Evolutionary conservation across 2,329 filamentous ascomycete genomes (phyloP).

Genomic region (Teratosphaeriaceae sp.): DNA sequence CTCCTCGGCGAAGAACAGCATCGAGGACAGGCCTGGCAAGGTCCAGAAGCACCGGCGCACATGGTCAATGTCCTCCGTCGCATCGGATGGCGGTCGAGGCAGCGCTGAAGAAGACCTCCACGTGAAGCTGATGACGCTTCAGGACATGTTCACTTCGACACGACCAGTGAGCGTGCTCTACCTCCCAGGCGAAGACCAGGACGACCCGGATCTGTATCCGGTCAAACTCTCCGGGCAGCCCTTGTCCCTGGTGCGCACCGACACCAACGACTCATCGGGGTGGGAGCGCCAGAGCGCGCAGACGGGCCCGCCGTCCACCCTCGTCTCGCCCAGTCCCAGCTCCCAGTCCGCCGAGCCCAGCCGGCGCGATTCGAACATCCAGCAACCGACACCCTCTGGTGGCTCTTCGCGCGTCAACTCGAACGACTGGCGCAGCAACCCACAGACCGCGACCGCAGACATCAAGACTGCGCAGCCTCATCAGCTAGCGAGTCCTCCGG

Average conservation of each 20-base stretch:
- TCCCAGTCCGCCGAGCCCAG: conserved; percentile 35
- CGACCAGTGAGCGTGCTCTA: conserved; percentile 72
- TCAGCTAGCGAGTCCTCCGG: conserved; percentile 41
- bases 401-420: conserved; percentile 40
- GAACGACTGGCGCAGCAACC: conserved; percentile 45
- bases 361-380: conserved; percentile 36
- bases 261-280: conserved; percentile 39
- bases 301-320: conserved; percentile 48
- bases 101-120: conserved; percentile 64
- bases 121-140: conserved; percentile 67
- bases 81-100: conserved; percentile 36
- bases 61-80: conserved; percentile 82
- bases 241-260: conserved; percentile 51
- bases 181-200: conserved; percentile 66
- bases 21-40: conserved; percentile 63
- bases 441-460: conserved; percentile 48
- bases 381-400: conserved; percentile 38
- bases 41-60: conserved; percentile 85
- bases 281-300: conserved; percentile 48
- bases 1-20: conserved; percentile 42
- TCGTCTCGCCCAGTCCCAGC: conserved; percentile 45
- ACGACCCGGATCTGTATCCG: conserved; percentile 73
- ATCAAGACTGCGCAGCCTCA: conserved; percentile 32
- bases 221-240: conserved; percentile 63
- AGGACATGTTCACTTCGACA: conserved; percentile 86